phyloP scores from a whole-genome alignment of 2,329 filamentous ascomycete species.

The Fusarium nematophilum region DNA sequence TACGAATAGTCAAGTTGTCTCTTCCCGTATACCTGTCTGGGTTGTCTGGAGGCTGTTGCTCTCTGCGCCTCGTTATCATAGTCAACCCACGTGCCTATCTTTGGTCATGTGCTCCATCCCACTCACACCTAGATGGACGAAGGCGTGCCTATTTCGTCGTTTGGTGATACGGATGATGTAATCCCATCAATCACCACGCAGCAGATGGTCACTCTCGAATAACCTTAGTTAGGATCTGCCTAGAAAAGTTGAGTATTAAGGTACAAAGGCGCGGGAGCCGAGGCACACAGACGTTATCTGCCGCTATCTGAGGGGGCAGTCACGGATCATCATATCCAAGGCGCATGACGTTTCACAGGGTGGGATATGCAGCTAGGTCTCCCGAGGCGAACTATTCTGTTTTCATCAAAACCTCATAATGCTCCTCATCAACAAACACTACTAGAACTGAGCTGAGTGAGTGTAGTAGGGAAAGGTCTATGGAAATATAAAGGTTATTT shows the following conservation, averaged over 20 bases:
- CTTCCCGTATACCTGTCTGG: no score
- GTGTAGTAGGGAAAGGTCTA: no score
- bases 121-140: conserved; percentile 32
- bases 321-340: conserved; percentile 17
- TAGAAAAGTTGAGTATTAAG: no score
- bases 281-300: neutral
- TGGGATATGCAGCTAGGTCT: no score
- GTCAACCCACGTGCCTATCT: conserved; percentile 30
- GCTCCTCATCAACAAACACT: neutral
- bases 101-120: conserved; percentile 35
- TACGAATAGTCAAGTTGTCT: no score
- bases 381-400: no score
- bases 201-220: neutral
- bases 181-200: conserved; percentile 25
- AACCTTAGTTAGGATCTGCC: conserved; percentile 1
- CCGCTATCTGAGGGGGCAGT: neutral
- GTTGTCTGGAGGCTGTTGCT: no score
- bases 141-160: conserved; percentile 30
- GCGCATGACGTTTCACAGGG: no score
- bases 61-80: conserved; percentile 25
- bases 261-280: conserved; percentile 5
- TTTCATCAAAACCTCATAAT: neutral
- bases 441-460: conserved; percentile 19
- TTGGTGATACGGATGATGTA: conserved; percentile 35
- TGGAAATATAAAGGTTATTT: no score